Percentiles rank a stretch among this genome's conserved stretches.
These are phyloP conservation scores for Haplosporangium sp. DNA, from an alignment of 371 early-diverging fungal species.

Conservation along the genomic window DNA sequence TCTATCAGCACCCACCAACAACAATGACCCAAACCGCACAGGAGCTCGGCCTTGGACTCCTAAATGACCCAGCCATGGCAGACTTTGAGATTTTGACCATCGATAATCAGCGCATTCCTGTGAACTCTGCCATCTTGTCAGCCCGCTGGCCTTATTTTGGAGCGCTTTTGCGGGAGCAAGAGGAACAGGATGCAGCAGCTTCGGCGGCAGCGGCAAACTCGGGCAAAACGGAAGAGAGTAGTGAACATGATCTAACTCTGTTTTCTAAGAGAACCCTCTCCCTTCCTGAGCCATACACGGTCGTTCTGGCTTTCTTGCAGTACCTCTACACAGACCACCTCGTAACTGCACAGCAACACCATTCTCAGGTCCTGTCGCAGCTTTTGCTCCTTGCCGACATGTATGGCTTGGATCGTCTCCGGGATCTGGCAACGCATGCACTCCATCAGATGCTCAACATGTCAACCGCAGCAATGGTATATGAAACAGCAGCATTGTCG, in stretches of 20 bases:
- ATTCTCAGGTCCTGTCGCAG: slow-evolving; percentile 71
- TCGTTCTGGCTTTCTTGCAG: slow-evolving; percentile 74
- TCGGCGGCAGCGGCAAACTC: slow-evolving; percentile 18
- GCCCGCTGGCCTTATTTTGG: slow-evolving; percentile 77
- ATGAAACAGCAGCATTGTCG: slow-evolving; percentile 71
- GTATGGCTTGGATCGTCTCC: slow-evolving; percentile 68
- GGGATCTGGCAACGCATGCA: slow-evolving; percentile 70
- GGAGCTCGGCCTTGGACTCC: slow-evolving; percentile 74
- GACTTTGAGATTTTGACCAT: slow-evolving; percentile 73
- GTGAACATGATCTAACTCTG: slow-evolving; percentile 40
- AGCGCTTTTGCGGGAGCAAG: slow-evolving; percentile 55
- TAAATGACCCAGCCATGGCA: slow-evolving; percentile 74
- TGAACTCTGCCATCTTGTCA: slow-evolving; percentile 74
- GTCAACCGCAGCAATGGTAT: slow-evolving; percentile 76
- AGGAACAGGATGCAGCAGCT: slow-evolving; percentile 30
- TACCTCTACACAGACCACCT: slow-evolving; percentile 80
- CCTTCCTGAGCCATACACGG: slow-evolving; percentile 73
- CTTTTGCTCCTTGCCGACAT: slow-evolving; percentile 72
- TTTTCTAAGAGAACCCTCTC: slow-evolving; percentile 57
- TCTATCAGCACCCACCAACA: slow-evolving; percentile 67
- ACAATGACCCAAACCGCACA: slow-evolving; percentile 67
- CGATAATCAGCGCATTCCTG: slow-evolving; percentile 70
- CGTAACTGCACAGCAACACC: slow-evolving; percentile 73
- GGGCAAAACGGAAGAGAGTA: slow-evolving; percentile 9
- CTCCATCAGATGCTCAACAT: slow-evolving; percentile 76